Conservation (phyloP, 2,329 filamentous ascomycete species). For the Penicillium aurantiogriseum region DNA sequence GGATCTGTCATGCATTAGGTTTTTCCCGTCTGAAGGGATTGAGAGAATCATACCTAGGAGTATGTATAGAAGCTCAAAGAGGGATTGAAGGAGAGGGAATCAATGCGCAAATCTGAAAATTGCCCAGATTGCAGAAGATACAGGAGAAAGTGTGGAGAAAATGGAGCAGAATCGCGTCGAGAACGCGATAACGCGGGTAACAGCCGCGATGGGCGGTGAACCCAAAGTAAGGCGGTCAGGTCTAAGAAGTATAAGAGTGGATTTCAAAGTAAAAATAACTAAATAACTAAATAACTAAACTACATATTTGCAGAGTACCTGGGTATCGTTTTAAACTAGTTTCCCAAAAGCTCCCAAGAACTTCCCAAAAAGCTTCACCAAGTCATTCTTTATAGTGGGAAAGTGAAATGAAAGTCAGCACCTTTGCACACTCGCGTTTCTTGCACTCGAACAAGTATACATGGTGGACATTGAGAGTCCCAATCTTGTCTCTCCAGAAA, state of each 20-base stretch:
- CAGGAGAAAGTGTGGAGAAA: slow-evolving; percentile 2
- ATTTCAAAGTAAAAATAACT: not conserved
- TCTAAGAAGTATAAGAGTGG: not conserved
- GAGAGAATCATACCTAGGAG: not conserved
- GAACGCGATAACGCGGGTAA: slow-evolving; percentile 6
- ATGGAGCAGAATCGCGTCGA: slow-evolving; percentile 8
- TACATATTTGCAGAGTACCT: not conserved
- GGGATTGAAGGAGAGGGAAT: too few relatives aligned
- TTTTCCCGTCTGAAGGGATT: not conserved
- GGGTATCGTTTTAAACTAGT: not conserved
- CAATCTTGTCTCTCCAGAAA: not conserved
- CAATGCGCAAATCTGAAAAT: not conserved
- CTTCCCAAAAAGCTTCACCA: not conserved
- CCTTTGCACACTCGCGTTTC: not conserved
- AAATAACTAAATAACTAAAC: not conserved
- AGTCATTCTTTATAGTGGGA: not conserved
- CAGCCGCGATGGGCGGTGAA: not conserved
- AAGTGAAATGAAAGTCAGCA: not conserved
- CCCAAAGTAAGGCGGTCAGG: not conserved
- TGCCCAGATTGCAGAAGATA: not conserved
- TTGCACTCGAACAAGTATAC: not conserved
- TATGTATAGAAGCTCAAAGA: not conserved
- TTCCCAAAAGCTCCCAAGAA: not conserved
- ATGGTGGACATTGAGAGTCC: not conserved
- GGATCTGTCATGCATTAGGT: not conserved